Percentiles rank a stretch among this genome's conserved stretches.
Conservation (phyloP, 305 asterid genomes). For the Fraxinus xanthoxyloides region DNA sequence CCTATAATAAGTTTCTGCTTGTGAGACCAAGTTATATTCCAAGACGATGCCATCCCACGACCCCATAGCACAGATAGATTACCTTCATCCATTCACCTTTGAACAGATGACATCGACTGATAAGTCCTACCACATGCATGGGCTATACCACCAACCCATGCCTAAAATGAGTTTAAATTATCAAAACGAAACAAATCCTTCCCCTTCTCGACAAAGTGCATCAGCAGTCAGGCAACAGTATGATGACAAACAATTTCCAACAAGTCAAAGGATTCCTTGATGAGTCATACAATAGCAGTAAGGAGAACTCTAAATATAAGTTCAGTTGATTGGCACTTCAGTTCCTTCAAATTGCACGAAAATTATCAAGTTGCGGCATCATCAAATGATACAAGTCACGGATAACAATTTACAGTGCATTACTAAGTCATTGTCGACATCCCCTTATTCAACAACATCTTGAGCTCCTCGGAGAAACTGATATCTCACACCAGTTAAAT, state of each 20-base stretch:
- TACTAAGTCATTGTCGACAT: neutral
- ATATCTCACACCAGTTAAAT: neutral
- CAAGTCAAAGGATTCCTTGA: neutral
- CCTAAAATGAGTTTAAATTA: neutral
- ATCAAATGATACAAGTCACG: neutral
- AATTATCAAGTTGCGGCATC: neutral
- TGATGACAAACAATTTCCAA: neutral
- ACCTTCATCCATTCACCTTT: neutral
- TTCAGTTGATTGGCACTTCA: neutral
- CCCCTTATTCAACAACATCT: neutral
- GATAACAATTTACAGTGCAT: neutral
- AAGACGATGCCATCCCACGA: neutral
- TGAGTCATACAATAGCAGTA: neutral
- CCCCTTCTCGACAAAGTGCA: neutral
- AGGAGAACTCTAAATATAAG: neutral
- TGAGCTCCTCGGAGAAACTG: neutral
- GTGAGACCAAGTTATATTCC: neutral
- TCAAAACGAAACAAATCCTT: neutral
- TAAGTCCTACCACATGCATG: neutral
- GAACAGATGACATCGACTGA: neutral
- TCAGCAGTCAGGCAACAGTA: neutral
- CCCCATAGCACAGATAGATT: neutral
- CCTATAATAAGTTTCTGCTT: neutral
- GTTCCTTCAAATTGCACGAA: neutral
- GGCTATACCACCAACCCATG: neutral